Base-by-base conservation (phyloP, 2,329 filamentous ascomycete species). In the Claviceps sp. region DNA sequence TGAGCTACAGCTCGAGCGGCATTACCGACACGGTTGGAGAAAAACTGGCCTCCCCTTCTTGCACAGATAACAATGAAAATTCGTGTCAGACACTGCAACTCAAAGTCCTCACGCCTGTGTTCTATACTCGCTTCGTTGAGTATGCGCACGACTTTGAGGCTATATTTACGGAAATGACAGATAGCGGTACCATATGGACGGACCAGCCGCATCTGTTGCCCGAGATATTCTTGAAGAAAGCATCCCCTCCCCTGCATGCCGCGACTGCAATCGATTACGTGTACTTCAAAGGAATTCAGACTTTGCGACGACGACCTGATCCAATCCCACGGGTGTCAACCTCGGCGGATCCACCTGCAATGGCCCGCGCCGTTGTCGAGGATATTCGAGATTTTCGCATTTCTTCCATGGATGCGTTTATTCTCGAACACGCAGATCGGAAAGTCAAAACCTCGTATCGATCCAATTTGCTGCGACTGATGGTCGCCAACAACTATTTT, bases 51-150 rank as follows among this genome's bases (percentile, higher is more conserved):
- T 74, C 71, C 4, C 53, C 59, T 5, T 49, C 57, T 2, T 62
- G 63, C 14, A 50, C 53, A 11, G 49, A 58, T 2, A 50, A 57
- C 0, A 50, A 47, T 13, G 49, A 54, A 2, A 11, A 34, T 4
- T 40, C 50, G 2, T 53, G 54, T 2, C 65, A 72, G 22, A 63
- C 72, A 0, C 22, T 85, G 5, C 75, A 77, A 44, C 66, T 86
- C 47, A 75, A 74, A 50, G 68, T 86, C 4, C 63, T 84, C 20
- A 83, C 79, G 0, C 83, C 84, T 1, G 70, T 68, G 0, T 88
- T 88, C 60, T 88, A 88, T 66, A 73, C 77, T 13, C 75, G 82
- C 29, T 80, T 86, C 47, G 71, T 81, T 0, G 73, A 77, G 55
- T 85, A 86, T 59, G 70, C 76, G 0, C 73, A 83, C 59, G 77